These are phyloP conservation scores for Plectranthus barbatus DNA, from an alignment of 257 asterid genomes.

Conservation along the genomic window DNA sequence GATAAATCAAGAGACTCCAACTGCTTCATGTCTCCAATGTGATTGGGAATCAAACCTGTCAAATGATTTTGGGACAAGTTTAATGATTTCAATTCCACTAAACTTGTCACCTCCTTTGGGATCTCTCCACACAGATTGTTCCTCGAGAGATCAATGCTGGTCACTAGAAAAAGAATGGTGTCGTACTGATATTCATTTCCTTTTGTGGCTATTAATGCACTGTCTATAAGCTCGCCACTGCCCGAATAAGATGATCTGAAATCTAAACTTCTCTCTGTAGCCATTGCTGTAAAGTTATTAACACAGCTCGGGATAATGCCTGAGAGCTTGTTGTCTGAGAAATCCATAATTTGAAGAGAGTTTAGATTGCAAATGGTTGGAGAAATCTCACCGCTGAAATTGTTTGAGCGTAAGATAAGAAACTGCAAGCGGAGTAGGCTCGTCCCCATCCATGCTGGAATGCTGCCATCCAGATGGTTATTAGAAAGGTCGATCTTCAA, in stretches of 20 bases:
- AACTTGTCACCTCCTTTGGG: neutral
- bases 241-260: too few relatives aligned
- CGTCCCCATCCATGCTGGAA: slow-evolving; percentile 19
- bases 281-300: slow-evolving; percentile 15
- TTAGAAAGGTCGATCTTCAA: slow-evolving; percentile 12
- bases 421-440: neutral
- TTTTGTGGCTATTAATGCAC: neutral
- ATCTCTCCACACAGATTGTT: neutral
- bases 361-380: slow-evolving; percentile 9
- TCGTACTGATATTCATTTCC: neutral
- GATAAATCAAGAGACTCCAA: slow-evolving; percentile 11
- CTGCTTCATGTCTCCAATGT: neutral
- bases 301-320: slow-evolving; percentile 22
- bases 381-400: slow-evolving; percentile 19
- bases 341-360: slow-evolving; percentile 20
- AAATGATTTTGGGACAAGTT: neutral
- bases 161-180: neutral
- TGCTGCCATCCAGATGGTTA: slow-evolving; percentile 10
- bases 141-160: neutral
- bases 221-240: neutral
- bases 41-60: neutral
- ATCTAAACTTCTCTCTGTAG: neutral
- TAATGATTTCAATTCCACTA: neutral
- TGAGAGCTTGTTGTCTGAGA: slow-evolving; percentile 14
- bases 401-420: slow-evolving; percentile 20